Percentiles rank a stretch among this genome's conserved stretches.
These are phyloP conservation scores for Strobilomyces dryophilus DNA, from an alignment of 768 basidiomycete species.

Conservation along the genomic window DNA sequence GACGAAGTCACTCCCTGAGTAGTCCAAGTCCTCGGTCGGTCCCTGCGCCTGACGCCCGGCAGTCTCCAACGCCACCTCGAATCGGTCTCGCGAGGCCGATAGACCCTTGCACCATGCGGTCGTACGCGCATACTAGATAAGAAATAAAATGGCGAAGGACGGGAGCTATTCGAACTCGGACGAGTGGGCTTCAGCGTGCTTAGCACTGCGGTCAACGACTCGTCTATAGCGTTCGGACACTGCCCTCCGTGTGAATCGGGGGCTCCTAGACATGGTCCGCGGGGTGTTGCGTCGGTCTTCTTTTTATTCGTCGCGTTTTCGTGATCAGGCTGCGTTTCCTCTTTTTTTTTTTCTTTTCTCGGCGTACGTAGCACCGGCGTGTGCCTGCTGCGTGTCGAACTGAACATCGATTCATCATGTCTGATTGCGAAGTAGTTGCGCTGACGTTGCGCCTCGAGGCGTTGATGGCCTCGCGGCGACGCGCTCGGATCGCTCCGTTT, in stretches of 20 bases:
- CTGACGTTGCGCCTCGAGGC: too few relatives aligned
- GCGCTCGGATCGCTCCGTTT: too few relatives aligned
- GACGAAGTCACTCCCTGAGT: too few relatives aligned
- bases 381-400: too few relatives aligned
- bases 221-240: neutral
- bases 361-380: too few relatives aligned
- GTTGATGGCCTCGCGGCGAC: too few relatives aligned
- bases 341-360: too few relatives aligned
- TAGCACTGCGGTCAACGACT: neutral
- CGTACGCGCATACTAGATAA: neutral
- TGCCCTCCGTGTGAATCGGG: neutral
- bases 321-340: too few relatives aligned
- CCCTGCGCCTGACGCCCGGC: neutral
- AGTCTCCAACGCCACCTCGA: neutral
- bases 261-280: neutral
- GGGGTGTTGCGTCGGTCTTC: neutral
- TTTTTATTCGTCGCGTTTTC: neutral
- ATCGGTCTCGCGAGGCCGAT: conserved; percentile 2
- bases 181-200: neutral
- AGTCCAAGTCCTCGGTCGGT: neutral
- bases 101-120: neutral
- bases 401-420: too few relatives aligned
- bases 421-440: too few relatives aligned
- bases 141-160: neutral
- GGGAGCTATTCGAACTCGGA: neutral